Evolutionary conservation across 306 rosid genomes (phyloP).

Genomic region (Morella rubra): DNA sequence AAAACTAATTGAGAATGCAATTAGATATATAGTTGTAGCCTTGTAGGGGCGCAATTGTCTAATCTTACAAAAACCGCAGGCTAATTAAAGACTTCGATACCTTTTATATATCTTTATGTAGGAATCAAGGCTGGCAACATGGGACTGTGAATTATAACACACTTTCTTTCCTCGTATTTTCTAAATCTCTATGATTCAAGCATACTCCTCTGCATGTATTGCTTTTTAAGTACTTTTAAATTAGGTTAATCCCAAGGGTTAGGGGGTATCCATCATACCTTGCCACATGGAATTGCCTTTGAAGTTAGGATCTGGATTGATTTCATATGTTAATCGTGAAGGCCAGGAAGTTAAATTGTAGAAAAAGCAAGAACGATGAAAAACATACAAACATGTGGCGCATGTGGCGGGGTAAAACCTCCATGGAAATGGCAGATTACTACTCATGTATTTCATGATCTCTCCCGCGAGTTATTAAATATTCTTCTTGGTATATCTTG

Average conservation of each 20-base stretch:
- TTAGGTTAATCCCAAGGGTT: background rate
- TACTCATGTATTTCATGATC: no score
- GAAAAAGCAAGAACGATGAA: background rate
- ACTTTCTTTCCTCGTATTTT: conserved; percentile 4
- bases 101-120: conserved; percentile 19
- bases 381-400: background rate
- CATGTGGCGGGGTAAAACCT: background rate
- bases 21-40: background rate
- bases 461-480: background rate
- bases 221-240: background rate
- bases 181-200: background rate
- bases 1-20: background rate
- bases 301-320: background rate
- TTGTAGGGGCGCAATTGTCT: background rate
- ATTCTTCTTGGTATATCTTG: background rate
- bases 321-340: background rate
- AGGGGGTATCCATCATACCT: background rate
- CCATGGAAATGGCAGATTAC: background rate
- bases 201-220: background rate
- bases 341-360: no score
- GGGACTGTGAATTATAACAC: conserved; percentile 13
- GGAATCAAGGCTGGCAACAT: conserved; percentile 31
- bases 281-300: conserved; percentile 13
- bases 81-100: background rate
- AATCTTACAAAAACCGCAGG: background rate